These are phyloP conservation scores for Botrytis cinerea DNA, from an alignment of 2,329 filamentous ascomycete genomes.

Conservation along the genomic window DNA sequence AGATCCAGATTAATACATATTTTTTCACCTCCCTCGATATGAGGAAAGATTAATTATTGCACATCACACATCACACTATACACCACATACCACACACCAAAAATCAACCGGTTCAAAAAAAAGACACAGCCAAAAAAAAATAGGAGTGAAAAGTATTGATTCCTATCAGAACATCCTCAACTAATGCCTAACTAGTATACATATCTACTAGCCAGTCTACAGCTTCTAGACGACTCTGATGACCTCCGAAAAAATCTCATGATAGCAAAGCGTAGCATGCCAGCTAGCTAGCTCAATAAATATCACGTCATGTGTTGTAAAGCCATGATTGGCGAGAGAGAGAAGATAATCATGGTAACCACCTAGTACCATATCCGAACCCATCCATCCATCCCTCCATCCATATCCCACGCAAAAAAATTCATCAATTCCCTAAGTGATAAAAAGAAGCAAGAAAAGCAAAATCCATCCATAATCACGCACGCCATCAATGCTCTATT, in stretches of 20 bases:
- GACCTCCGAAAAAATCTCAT: background rate
- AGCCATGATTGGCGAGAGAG: background rate
- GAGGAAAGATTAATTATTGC: background rate
- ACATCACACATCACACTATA: too few relatives aligned
- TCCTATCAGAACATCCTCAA: too few relatives aligned
- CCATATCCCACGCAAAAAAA: slow-evolving; percentile 12
- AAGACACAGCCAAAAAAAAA: background rate
- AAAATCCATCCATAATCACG: slow-evolving; percentile 3
- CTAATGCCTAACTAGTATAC: background rate
- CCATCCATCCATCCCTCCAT: background rate
- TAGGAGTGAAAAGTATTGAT: too few relatives aligned
- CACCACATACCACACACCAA: background rate
- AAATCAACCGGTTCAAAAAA: background rate
- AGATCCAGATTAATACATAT: background rate
- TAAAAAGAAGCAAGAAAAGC: background rate
- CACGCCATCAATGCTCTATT: slow-evolving; percentile 18
- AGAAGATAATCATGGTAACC: background rate
- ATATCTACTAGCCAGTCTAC: background rate
- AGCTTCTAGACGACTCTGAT: background rate
- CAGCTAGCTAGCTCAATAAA: background rate
- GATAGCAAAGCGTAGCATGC: background rate
- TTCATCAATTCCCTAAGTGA: background rate
- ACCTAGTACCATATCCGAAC: slow-evolving; percentile 8
- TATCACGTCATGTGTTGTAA: background rate
- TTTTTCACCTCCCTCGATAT: background rate